Evolutionary conservation across 345 rosid genomes (phyloP).

Genomic region (Hevea brasiliensis): DNA sequence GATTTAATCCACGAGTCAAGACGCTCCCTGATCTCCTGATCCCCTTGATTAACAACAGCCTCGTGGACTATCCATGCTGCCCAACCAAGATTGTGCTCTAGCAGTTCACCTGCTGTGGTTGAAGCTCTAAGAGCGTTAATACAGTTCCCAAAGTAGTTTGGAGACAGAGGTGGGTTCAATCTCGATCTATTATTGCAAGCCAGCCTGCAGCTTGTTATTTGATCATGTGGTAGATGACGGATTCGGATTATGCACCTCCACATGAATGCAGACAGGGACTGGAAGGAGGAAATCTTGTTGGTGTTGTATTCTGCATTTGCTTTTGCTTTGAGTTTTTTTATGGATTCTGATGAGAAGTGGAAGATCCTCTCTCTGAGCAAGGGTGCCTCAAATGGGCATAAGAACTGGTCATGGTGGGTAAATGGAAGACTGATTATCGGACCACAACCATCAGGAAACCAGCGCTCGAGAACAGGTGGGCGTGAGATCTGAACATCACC

Average conservation of each 20-base stretch:
- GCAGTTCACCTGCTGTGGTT: slow-evolving; percentile 53
- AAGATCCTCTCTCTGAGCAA: slow-evolving; percentile 55
- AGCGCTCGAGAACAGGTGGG: slow-evolving; percentile 47
- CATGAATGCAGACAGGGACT: slow-evolving; percentile 56
- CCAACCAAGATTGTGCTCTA: slow-evolving; percentile 55
- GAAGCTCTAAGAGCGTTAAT: slow-evolving; percentile 38
- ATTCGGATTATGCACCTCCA: slow-evolving; percentile 64
- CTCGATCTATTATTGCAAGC: slow-evolving; percentile 55
- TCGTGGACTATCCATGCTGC: slow-evolving; percentile 62
- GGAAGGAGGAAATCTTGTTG: slow-evolving; percentile 65
- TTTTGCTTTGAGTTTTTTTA: slow-evolving; percentile 48
- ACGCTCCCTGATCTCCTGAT: slow-evolving; percentile 34
- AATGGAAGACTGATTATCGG: slow-evolving; percentile 51
- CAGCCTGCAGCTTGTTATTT: slow-evolving; percentile 50
- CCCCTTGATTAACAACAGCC: slow-evolving; percentile 43
- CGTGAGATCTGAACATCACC: slow-evolving; percentile 30
- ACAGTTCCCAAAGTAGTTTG: slow-evolving; percentile 63
- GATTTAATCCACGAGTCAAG: slow-evolving; percentile 49
- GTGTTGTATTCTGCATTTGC: slow-evolving; percentile 49
- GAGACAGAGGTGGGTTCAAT: slow-evolving; percentile 47
- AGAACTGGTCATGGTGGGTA: slow-evolving; percentile 45
- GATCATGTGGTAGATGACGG: slow-evolving; percentile 35
- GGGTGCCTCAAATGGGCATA: slow-evolving; percentile 45
- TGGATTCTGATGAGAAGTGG: slow-evolving; percentile 55
- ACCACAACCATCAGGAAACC: slow-evolving; percentile 55